Evolutionary conservation across 306 rosid genomes (phyloP), one percentile per base, ranked within the genome.

Genomic region (Castanea sativa): DNA sequence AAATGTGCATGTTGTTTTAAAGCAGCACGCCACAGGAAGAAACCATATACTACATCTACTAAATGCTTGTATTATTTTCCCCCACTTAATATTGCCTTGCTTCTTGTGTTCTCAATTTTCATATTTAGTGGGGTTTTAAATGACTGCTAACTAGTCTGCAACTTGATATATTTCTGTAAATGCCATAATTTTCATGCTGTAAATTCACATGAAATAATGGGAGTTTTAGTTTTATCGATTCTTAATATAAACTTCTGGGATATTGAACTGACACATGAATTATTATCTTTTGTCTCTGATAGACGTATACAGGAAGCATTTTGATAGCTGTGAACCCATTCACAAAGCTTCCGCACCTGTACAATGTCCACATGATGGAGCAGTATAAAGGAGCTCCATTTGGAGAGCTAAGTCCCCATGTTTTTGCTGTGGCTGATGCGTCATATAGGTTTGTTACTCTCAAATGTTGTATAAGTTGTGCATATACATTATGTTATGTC

Each of bases 281-380:
- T 69, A 15, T 80, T 76, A 65, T 76, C 59, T 81, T 64, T 80
- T 81, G 52, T 87, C 71, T 73, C 79, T 80, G 53, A 21, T 80
- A 95, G 99, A 95, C 99, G 78, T 95, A 95, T 74, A 93, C 99
- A 4, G 97, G 99, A 78, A 90, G 98, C 89, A 95, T 95, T 79
- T 89, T 95, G 88, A 95, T 95, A 73, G 98, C 98, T 15, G 92
- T 95, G 75, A 95, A 95, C 83, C 99, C 99, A 59, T 95, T 95
- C 89, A 95, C 98, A 13, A 95, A 90, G 91, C 98, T 95, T 87
- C 98, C 94, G 69, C 99, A 95, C 89, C 81, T 95, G 61, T 95
- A 95, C 82, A 81, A 95, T 79, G 81, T 81, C 41, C 96, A 95
- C 78, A 95, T 95, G 99, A 95, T 95, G 99, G 98, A 93, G 84